Evolutionary conservation across 257 asterid genomes (phyloP), one percentile per base, ranked within the genome.

Genomic region (Knoxia roxburghii): DNA sequence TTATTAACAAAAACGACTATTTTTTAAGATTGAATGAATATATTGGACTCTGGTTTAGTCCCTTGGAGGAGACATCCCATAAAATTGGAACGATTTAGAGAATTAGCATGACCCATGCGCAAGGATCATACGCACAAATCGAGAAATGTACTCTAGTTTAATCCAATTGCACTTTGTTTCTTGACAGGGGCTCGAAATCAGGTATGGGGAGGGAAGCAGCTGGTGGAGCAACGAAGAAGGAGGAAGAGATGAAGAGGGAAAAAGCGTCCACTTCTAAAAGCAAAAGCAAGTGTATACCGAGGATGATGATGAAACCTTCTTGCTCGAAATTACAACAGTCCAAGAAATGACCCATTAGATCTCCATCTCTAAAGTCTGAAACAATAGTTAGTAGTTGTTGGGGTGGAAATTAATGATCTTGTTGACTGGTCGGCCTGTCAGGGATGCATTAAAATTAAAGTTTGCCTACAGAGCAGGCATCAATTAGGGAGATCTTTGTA

Each of bases 251-350:
- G 86, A 77, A 75, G 54, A 77, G 69, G 17, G 89, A 76, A 51
- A 82, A 75, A 56, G 77, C 77, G 17, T 5, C n/a, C n/a, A n/a
- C 46, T 29, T 59, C 23, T 18, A 9, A 59, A 17, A 60, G 64
- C 64, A 91, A 75, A 79, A 84, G 90, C 59, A 89, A 83, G 73
- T 91, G 98, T 83, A 79, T 91, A 37, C 98, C 96, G 17, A 83
- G 87, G 78, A 89, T 73, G 71, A 89, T 74, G 72, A n/a, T n/a
- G n/a, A n/a, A n/a, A n/a, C 65, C 83, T 56, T 75, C 84, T 15
- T 48, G 24, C 24, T 69, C 83, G 61, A 89, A 87, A 67, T n/a
- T n/a, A n/a, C 81, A 68, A 65, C 80, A 64, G 17, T 53, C 74
- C 76, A 83, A 81, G 68, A 83, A 82, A 52, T 88, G 79, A 83